phyloP scores from a whole-genome alignment of 208 protist genomes.

The Crithidia brevicula region DNA sequence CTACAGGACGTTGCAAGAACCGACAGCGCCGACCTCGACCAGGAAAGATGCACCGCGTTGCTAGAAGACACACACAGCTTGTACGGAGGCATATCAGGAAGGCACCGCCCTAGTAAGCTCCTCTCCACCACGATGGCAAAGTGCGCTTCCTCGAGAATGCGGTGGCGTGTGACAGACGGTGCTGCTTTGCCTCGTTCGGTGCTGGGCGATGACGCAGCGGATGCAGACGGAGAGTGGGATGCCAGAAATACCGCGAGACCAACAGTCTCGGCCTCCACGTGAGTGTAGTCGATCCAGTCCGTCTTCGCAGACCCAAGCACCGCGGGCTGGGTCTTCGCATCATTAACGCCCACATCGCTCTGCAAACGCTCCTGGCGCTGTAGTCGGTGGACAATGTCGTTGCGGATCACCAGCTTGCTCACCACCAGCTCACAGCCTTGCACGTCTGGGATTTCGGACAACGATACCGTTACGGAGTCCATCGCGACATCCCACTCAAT shows the following conservation, averaged over 20 bases:
- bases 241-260: slow-evolving; percentile 22
- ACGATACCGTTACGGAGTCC: slow-evolving; percentile 22
- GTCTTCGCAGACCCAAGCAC: slow-evolving; percentile 13
- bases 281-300: slow-evolving; percentile 33
- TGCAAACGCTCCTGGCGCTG: slow-evolving; percentile 24
- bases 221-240: background rate
- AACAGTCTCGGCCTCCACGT: slow-evolving; percentile 1
- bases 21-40: slow-evolving; percentile 34
- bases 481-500: slow-evolving; percentile 30
- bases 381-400: slow-evolving; percentile 22
- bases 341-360: background rate
- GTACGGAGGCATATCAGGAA: slow-evolving; percentile 21
- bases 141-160: slow-evolving; percentile 12
- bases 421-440: slow-evolving; percentile 29
- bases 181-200: too few species aligned
- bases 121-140: slow-evolving; percentile 22
- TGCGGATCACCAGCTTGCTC: slow-evolving; percentile 13
- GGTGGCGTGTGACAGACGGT: background rate
- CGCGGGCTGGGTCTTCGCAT: background rate
- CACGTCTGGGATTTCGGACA: slow-evolving; percentile 23
- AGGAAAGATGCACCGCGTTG: slow-evolving; percentile 14
- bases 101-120: slow-evolving; percentile 23
- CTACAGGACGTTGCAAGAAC: slow-evolving; percentile 25
- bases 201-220: background rate
- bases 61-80: slow-evolving; percentile 13